phyloP scores from a whole-genome alignment of 768 basidiomycete genomes.

The Chalciporus piperatus region DNA sequence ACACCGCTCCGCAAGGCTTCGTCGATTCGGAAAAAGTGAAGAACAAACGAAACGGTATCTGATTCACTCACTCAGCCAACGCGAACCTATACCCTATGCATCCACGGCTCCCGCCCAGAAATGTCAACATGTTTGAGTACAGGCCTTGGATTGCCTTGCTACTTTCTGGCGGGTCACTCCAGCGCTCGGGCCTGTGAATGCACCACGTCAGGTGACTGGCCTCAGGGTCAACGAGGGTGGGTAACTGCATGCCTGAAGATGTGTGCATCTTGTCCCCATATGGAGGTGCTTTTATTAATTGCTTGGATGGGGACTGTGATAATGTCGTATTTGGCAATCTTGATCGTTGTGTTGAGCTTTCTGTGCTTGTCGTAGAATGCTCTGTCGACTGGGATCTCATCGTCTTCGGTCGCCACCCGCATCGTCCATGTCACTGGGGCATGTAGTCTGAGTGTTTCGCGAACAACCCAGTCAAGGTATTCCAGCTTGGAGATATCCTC shows the following conservation, averaged over 20 bases:
- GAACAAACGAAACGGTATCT: neutral
- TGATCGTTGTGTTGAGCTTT: constrained; percentile 31
- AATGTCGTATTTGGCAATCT: constrained; percentile 47
- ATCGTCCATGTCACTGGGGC: constrained; percentile 59
- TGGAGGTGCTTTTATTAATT: constrained; percentile 49
- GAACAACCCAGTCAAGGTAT: constrained; percentile 61
- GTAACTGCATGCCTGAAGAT: constrained; percentile 45
- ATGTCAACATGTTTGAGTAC: constrained; percentile 53
- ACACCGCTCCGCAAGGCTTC: constrained; percentile 6
- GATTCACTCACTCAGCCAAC: constrained; percentile 51
- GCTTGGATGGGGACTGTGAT: constrained; percentile 59
- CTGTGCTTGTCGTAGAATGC: constrained; percentile 35
- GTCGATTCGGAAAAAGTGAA: constrained; percentile 6
- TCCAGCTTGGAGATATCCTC: constrained; percentile 40
- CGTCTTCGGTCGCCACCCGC: constrained; percentile 47
- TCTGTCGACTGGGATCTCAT: constrained; percentile 48
- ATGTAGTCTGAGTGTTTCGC: constrained; percentile 54
- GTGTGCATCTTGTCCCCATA: constrained; percentile 69
- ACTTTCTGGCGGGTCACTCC: constrained; percentile 39
- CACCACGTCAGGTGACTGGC: constrained; percentile 19
- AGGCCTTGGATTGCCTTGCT: constrained; percentile 46
- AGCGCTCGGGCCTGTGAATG: constrained; percentile 49
- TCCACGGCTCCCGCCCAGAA: constrained; percentile 56
- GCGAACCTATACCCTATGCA: constrained; percentile 65
- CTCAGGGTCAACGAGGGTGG: constrained; percentile 23